Conservation (phyloP, 78 protist genomes). For the Dictyostelium citrinum region DNA sequence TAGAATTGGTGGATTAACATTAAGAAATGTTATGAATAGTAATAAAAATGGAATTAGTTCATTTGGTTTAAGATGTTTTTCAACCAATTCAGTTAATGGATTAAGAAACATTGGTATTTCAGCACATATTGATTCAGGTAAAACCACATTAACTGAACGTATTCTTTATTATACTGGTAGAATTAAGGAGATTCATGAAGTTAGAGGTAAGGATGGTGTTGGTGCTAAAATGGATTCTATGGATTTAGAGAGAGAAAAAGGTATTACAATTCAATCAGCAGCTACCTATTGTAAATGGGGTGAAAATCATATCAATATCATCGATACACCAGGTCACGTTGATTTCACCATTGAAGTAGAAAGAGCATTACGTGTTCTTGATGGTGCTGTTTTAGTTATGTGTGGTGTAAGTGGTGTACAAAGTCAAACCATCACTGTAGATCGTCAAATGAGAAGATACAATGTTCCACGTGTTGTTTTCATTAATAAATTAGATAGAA, state of each 20-base stretch:
- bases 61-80: neutral
- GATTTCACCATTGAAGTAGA: conserved; percentile 98
- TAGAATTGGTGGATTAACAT: neutral
- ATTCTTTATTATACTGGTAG: conserved; percentile 95
- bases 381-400: conserved; percentile 95
- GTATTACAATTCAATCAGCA: conserved; percentile 98
- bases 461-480: conserved; percentile 95
- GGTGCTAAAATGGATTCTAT: conserved; percentile 98
- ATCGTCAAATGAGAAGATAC: conserved; percentile 95
- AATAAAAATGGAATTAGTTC: neutral
- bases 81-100: conserved; percentile 20
- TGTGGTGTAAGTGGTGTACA: conserved; percentile 97
- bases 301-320: conserved; percentile 92
- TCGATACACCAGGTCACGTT: conserved; percentile 99
- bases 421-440: conserved; percentile 94
- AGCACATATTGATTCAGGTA: conserved; percentile 97
- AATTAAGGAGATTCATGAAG: conserved; percentile 92
- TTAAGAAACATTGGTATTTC: conserved; percentile 93
- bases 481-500: conserved; percentile 96
- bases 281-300: conserved; percentile 96
- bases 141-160: conserved; percentile 98
- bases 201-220: conserved; percentile 93
- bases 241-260: conserved; percentile 97
- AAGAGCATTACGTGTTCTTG: conserved; percentile 93
- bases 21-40: neutral